Percentiles rank a stretch among this genome's conserved stretches.
phyloP scores from a whole-genome alignment of 345 rosid species.

The Salix purpurea region DNA sequence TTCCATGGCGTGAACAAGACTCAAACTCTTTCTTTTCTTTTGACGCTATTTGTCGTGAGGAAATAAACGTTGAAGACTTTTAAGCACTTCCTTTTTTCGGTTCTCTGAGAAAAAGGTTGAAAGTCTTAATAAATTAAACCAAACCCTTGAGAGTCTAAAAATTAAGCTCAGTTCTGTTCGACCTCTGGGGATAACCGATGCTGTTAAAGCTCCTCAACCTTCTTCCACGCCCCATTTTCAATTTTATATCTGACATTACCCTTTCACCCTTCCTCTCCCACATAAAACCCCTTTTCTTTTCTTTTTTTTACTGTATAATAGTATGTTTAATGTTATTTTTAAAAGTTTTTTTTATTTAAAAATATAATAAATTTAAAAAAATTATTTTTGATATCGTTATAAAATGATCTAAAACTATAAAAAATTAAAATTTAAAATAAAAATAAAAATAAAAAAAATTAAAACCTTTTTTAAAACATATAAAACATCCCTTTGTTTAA shows the following conservation, averaged over 20 bases:
- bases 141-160: conserved; percentile 8
- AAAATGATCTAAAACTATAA: no score
- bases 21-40: conserved; percentile 35
- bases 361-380: no score
- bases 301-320: no score
- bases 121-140: conserved; percentile 11
- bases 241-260: not conserved
- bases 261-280: not conserved
- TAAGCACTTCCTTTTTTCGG: conserved; percentile 9
- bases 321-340: no score
- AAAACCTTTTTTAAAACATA: no score
- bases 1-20: conserved; percentile 65
- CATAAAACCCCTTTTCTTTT: not conserved
- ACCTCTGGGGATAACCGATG: conserved; percentile 29
- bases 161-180: conserved; percentile 13
- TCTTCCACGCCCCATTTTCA: not conserved
- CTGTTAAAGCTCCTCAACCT: conserved; percentile 12
- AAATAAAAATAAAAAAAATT: no score
- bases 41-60: conserved; percentile 24
- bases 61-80: conserved; percentile 11
- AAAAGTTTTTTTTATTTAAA: no score
- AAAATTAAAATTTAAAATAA: no score
- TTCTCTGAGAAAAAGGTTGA: conserved; percentile 20
- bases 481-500: no score
- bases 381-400: no score